Evolutionary conservation across 2,329 filamentous ascomycete genomes (phyloP).

Genomic region (Colletotrichum spinosum): DNA sequence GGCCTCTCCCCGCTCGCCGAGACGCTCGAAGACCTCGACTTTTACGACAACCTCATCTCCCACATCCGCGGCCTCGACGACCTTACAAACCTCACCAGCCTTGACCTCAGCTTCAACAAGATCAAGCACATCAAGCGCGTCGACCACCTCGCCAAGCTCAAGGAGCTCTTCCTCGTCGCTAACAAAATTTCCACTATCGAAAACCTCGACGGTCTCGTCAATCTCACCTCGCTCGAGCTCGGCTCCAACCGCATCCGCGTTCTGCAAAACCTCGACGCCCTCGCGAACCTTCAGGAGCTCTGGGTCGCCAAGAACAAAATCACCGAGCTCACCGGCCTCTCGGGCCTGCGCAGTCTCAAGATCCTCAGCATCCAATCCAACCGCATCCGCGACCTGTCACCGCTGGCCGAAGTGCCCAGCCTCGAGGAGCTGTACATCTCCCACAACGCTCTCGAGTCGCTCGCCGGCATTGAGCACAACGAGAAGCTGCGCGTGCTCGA

Average conservation of each 20-base stretch:
- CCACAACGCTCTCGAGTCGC: constrained; percentile 86
- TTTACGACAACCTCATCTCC: constrained; percentile 95
- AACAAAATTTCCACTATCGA: constrained; percentile 95
- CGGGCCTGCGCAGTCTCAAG: constrained; percentile 80
- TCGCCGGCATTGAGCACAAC: constrained; percentile 78
- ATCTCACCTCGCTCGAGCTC: constrained; percentile 86
- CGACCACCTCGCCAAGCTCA: constrained; percentile 79
- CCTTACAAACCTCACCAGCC: constrained; percentile 78
- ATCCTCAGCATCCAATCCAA: constrained; percentile 97
- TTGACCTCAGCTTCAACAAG: constrained; percentile 98
- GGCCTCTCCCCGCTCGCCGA: constrained; percentile 74
- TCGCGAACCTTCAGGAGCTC: constrained; percentile 84
- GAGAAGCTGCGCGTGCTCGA: constrained; percentile 81
- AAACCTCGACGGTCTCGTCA: constrained; percentile 78
- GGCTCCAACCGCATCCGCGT: constrained; percentile 92
- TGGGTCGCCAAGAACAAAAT: constrained; percentile 99
- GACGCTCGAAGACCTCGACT: constrained; percentile 85
- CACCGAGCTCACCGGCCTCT: constrained; percentile 81
- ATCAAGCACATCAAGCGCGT: constrained; percentile 98
- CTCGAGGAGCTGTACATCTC: constrained; percentile 96
- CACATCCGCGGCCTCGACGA: constrained; percentile 87
- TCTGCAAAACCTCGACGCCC: constrained; percentile 84
- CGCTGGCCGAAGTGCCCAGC: constrained; percentile 77
- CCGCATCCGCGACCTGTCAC: constrained; percentile 82
- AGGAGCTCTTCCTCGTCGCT: constrained; percentile 90